A percentile compares a stretch with the other conserved stretches of the same genome.
Evolutionary conservation across 345 rosid species (phyloP).

Genomic region (Pistacia atlantica): DNA sequence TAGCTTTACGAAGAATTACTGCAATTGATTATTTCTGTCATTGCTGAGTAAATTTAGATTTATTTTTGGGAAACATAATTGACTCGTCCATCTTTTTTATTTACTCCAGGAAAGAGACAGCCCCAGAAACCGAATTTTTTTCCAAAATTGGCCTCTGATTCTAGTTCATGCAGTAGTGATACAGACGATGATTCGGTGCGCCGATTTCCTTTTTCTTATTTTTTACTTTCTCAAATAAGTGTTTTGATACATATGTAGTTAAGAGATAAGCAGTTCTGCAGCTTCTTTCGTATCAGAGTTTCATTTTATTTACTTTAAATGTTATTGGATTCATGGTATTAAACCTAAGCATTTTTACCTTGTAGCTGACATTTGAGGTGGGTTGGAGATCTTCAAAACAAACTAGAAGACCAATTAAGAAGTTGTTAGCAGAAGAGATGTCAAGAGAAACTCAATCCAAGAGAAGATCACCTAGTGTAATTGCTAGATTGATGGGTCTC

Average conservation of each 20-base stretch:
- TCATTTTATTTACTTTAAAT: background rate
- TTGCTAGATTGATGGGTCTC: conserved; percentile 95
- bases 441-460: conserved; percentile 68
- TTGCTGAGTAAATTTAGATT: background rate
- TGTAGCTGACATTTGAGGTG: conserved; percentile 52
- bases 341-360: conserved; percentile 24
- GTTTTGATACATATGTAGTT: background rate
- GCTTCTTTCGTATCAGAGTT: background rate
- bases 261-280: background rate
- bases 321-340: background rate
- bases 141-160: conserved; percentile 53
- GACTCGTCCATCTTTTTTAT: background rate
- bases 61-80: background rate
- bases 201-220: conserved; percentile 25
- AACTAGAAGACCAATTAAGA: conserved; percentile 65
- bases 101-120: conserved; percentile 58
- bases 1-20: background rate
- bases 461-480: conserved; percentile 74
- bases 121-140: conserved; percentile 39
- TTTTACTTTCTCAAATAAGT: background rate
- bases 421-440: conserved; percentile 83
- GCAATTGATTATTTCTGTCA: background rate
- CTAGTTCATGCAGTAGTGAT: conserved; percentile 44
- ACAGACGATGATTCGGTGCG: conserved; percentile 60
- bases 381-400: conserved; percentile 41